Evolutionary conservation across 306 rosid genomes (phyloP), one percentile per base, ranked within the genome.

Genomic region (Sindora glabra): DNA sequence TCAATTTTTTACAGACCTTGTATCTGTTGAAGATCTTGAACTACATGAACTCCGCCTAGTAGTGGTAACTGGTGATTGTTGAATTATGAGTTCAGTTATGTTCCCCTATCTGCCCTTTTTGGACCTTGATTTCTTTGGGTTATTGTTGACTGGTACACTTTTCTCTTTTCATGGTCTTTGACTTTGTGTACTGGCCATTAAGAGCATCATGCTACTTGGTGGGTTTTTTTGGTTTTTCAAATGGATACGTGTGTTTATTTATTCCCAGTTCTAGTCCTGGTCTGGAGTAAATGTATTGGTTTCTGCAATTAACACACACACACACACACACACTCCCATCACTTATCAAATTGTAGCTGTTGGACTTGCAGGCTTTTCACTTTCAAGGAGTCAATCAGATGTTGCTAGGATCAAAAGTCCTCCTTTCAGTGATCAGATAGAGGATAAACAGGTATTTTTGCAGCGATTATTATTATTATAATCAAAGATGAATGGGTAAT

Each of bases 381-480:
- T 72, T 58, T 75, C 79, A 45, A 86, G 86, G 72, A 73, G 86
- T 77, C 86, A 63, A 70, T 79, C 83, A 37, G 81, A 85, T 69
- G 76, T 67, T 50, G 77, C 74, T 4, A 74, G 86, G 72, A 64
- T 74, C 30, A 26, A n/a, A 59, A 70, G 75, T 59, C 77, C 84
- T 25, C 60, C 81, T 41, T 79, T 62, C 58, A 79, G 79, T 48
- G 88, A 81, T 69, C 89, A 72, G 42, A 55, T 75, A 17, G 94
- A 94, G 74, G 94, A 86, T 71, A 70, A 81, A 74, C 52, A 56
- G 82, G 96, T 92, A 77, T 81, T 60, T 71, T 30, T 63, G 36
- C 45, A 54, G 46, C 57, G n/a, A n/a, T n/a, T n/a, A n/a, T n/a
- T n/a, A n/a, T n/a, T n/a, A n/a, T n/a, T n/a, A n/a, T n/a, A n/a